phyloP scores from a whole-genome alignment of 169 alveolate species.

The Toxoplasma gondii region DNA sequence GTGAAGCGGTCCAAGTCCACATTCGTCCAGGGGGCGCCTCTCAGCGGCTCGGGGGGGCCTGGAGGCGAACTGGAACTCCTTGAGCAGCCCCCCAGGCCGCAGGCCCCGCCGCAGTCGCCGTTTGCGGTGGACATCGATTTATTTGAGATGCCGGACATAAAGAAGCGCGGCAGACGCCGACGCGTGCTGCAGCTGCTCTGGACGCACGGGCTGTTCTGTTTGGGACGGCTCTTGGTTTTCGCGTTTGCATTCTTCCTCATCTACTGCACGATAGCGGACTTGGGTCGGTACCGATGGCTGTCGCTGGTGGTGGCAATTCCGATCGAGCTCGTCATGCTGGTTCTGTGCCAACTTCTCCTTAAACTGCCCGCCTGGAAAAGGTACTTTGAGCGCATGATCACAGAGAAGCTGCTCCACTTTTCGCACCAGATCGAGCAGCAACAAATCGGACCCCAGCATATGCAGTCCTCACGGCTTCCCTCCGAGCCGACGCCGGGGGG shows the following conservation, averaged over 20 bases:
- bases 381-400: background rate
- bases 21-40: background rate
- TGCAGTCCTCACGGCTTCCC: background rate
- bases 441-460: background rate
- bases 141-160: background rate
- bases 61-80: background rate
- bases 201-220: background rate
- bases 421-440: background rate
- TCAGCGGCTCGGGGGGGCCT: background rate
- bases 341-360: background rate
- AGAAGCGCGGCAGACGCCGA: background rate
- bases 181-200: background rate
- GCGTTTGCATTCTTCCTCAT: background rate
- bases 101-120: slow-evolving; percentile 11
- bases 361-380: background rate
- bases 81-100: background rate
- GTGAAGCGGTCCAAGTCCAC: too few relatives aligned
- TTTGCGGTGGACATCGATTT: background rate
- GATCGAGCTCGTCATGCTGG: slow-evolving; percentile 18
- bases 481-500: background rate
- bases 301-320: slow-evolving; percentile 7
- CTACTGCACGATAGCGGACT: slow-evolving; percentile 12
- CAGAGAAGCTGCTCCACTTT: background rate
- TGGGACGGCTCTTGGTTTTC: background rate
- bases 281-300: background rate